phyloP scores from a whole-genome alignment of 2,329 filamentous ascomycete genomes.

The Apiospora pterosperma region DNA sequence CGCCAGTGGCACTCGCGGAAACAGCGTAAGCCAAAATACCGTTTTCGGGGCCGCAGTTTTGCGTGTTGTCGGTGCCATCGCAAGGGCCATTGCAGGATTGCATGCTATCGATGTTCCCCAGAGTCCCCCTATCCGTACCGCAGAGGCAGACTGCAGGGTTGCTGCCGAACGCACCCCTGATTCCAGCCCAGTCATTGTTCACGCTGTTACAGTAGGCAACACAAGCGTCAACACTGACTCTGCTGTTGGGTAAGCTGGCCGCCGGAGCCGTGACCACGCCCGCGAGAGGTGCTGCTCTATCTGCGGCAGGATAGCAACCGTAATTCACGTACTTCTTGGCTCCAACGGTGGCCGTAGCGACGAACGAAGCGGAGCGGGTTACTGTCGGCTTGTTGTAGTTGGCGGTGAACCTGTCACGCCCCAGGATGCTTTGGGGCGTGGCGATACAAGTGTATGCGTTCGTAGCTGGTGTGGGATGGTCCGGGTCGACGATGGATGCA shows the following conservation, averaged over 20 bases:
- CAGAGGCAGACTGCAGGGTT: background rate
- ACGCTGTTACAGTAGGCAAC: background rate
- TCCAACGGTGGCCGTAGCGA: background rate
- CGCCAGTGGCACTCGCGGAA: background rate
- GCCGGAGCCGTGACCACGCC: background rate
- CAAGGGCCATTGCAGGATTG: background rate
- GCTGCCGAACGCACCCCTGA: background rate
- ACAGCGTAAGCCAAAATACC: background rate
- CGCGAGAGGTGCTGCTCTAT: background rate
- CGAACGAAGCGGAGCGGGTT: background rate
- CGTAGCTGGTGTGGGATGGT: background rate
- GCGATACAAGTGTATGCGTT: background rate
- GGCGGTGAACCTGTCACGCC: background rate
- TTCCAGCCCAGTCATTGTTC: background rate
- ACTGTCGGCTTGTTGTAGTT: background rate
- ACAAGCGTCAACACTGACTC: background rate
- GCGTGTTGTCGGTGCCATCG: constrained; percentile 1
- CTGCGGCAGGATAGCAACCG: background rate
- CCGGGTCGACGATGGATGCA: background rate
- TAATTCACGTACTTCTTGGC: background rate
- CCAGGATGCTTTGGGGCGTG: background rate
- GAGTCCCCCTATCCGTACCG: background rate
- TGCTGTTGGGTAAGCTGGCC: background rate
- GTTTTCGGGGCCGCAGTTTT: background rate
- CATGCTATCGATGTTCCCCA: background rate